Evolutionary conservation across 2,329 filamentous ascomycete species (phyloP), one percentile per base, ranked within the genome.

Genomic region (Alternaria triticimaculans): DNA sequence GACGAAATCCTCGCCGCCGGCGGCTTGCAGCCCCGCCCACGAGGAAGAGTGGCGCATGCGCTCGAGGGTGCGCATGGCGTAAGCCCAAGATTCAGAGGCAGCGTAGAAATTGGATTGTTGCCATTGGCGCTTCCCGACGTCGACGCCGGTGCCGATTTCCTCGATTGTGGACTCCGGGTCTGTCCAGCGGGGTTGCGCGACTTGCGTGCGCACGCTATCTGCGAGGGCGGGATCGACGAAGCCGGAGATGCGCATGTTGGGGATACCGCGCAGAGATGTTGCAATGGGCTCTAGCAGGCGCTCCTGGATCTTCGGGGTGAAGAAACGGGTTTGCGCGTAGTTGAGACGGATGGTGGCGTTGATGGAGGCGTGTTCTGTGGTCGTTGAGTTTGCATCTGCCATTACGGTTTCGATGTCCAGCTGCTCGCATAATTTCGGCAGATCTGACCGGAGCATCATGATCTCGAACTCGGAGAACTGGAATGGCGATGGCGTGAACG

Each of bases 81-180:
- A 71, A 4, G 66, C 60, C 72, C 72, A 74, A 5, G 71, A 73
- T 48, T 66, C 67, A 6, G 70, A 58, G 3, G 70, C 70, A 6
- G 62, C 30, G 51, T 68, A 69, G 44, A 60, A 66, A 48, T 74
- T 68, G 54, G 63, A 66, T 45, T 70, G 71, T 46, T 74, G 68
- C 72, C 72, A 75, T 58, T 74, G 72, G 14, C 72, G 72, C 60
- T 74, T 74, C 50, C 72, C 72, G 15, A 74, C 72, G 23, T 74
- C 72, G 3, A 70, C 69, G 44, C 72, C 72, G 4, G 71, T 74
- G 59, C 64, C 64, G 18, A 75, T 72, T 15, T 73, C 72, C 15
- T 67, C 67, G 18, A 75, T 66, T 2, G 70, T 74, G 7, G 67
- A 64, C 15, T 66, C 61, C 2, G 72, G 69, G 21, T 72, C 63